Base-by-base conservation (phyloP, 306 rosid species). In the Gynostemma pentaphyllum region DNA sequence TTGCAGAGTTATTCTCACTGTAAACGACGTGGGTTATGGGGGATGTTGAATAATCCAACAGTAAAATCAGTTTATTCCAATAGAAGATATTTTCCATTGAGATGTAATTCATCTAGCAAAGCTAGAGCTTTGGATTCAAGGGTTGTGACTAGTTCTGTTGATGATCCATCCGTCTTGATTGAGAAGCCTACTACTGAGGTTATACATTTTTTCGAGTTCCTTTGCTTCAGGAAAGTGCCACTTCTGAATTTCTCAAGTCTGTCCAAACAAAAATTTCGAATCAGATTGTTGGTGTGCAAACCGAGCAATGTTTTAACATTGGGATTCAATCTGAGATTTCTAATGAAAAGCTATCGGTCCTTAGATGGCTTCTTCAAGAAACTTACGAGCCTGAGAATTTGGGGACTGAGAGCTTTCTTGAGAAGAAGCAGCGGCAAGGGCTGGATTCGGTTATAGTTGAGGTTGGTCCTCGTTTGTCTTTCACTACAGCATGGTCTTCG, bases 401-500 rank as follows among this genome's bases (percentile, higher is more conserved):
- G 69, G 94, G 88, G 47, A 60, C 51, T 3, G 88, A 80, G 72
- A 90, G 96, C 78, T 85, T 90, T 81, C 94, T 90, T 63, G 82
- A 78, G 75, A 83, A 87, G 78, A 90, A 73, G 72, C 70, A 60
- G 30, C 85, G 74, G 68, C 81, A 83, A 69, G 95, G 90, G 21
- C 75, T 85, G 73, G 72, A 22, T 40, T 51, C 78, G 21, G 80
- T 81, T 64, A 76, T 87, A 62, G 40, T 87, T 52, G 97, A 87
- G 82, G 96, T 87, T 72, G 96, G 97, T 13, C 97, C 97, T 34
- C 79, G 94, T 73, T 60, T 90, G 72, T 90, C 97, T 1, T 90
- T 90, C 71, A 87, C 90, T 32, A 90, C 97, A 19, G 89, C 97
- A 0, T 90, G 97, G 97, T 90, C 97, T 55, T 53, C 97, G 9